A percentile compares a stretch with the other conserved stretches of the same genome.
Conservation (phyloP, 202 grass and related monocot species). For the Elaeis oleifera region DNA sequence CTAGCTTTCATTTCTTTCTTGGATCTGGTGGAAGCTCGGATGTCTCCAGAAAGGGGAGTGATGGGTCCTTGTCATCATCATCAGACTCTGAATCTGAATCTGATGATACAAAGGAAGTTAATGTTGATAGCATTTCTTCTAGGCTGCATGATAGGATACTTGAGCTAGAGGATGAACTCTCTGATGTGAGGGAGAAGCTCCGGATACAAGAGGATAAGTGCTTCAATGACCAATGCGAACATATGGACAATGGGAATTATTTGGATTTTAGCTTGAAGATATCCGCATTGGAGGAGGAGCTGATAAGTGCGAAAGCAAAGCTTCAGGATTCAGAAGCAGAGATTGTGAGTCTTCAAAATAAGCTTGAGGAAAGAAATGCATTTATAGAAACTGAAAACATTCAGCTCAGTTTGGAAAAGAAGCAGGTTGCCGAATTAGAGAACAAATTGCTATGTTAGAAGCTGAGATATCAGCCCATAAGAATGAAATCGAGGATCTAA, state of each 20-base stretch:
- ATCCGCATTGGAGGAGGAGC: slow-evolving; percentile 32
- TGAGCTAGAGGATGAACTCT: slow-evolving; percentile 73
- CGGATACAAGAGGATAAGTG: slow-evolving; percentile 49
- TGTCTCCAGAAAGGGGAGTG: slow-evolving; percentile 43
- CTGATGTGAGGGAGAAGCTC: slow-evolving; percentile 44
- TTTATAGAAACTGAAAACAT: slow-evolving; percentile 4
- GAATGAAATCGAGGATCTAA: slow-evolving; percentile 42
- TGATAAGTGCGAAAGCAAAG: slow-evolving; percentile 13
- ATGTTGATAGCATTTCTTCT: slow-evolving; percentile 37
- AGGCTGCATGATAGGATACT: slow-evolving; percentile 35
- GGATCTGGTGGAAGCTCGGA: slow-evolving; percentile 26
- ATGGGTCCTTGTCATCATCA: slow-evolving; percentile 52
- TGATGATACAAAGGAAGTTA: slow-evolving; percentile 41
- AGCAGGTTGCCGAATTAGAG: slow-evolving; percentile 32
- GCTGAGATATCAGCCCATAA: slow-evolving; percentile 38
- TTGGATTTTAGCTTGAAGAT: slow-evolving; percentile 18
- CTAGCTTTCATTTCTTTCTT: slow-evolving; percentile 52
- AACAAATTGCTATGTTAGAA: neutral
- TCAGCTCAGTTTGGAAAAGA: slow-evolving; percentile 26
- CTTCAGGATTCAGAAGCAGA: slow-evolving; percentile 29
- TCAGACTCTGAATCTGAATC: slow-evolving; percentile 57
- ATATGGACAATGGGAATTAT: slow-evolving; percentile 17
- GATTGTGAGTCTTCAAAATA: slow-evolving; percentile 27
- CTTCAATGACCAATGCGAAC: slow-evolving; percentile 26
- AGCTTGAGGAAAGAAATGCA: slow-evolving; percentile 29